Conservation (phyloP, 2,329 filamentous ascomycete genomes). For the Claviceps sp. region DNA sequence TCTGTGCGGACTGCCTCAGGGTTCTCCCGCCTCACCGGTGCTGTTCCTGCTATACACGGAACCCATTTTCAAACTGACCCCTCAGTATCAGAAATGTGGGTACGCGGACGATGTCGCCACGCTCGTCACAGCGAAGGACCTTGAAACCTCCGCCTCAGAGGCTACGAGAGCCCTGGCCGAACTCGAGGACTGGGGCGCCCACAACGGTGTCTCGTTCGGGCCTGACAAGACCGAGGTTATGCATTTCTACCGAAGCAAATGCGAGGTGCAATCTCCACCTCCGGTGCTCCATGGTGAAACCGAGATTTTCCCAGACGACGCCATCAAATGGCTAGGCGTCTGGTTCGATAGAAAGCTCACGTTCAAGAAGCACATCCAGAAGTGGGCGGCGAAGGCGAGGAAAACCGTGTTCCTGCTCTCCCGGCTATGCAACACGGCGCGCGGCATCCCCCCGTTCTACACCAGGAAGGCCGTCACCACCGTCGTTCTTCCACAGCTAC, state of each 20-base stretch:
- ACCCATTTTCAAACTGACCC: not conserved
- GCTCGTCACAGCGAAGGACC: too few species aligned
- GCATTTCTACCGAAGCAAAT: not conserved
- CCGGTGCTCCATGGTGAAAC: not conserved
- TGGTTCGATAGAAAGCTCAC: constrained; percentile 9
- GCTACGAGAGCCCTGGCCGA: too few species aligned
- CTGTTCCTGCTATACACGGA: not conserved
- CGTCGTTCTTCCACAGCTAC: not conserved
- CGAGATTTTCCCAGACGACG: not conserved
- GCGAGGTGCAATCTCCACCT: not conserved
- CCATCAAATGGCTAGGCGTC: constrained; percentile 12
- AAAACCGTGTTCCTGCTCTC: constrained; percentile 1
- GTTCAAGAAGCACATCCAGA: constrained; percentile 9
- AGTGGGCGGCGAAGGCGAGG: constrained; percentile 8
- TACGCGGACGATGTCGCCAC: too few species aligned
- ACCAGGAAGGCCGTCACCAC: not conserved
- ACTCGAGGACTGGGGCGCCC: too few species aligned
- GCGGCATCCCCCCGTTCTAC: not conserved
- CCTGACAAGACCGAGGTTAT: too few species aligned
- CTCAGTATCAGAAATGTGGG: too few species aligned
- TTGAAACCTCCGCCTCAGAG: too few species aligned
- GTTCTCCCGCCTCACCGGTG: not conserved
- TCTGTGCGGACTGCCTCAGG: too few species aligned
- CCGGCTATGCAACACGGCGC: not conserved
- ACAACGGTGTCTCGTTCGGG: too few species aligned